These are phyloP conservation scores for Alternaria ethzedia DNA, from an alignment of 2,329 filamentous ascomycete genomes.

Conservation along the genomic window DNA sequence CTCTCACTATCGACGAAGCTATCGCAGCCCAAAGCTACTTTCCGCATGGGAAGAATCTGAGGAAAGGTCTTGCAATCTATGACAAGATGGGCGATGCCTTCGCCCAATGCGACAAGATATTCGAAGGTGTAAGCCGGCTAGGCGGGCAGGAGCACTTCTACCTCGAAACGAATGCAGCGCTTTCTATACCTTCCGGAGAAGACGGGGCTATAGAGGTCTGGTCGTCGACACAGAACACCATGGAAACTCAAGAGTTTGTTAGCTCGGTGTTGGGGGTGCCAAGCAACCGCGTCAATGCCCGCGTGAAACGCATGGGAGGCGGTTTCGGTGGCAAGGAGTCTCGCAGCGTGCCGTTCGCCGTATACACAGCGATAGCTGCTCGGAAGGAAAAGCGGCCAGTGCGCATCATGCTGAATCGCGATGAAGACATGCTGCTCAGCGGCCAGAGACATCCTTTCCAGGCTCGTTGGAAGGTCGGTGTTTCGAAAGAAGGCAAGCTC, in stretches of 20 bases:
- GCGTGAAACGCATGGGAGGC: slow-evolving; percentile 89
- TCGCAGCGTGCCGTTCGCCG: slow-evolving; percentile 80
- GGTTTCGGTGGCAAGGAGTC: slow-evolving; percentile 96
- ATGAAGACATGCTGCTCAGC: slow-evolving; percentile 91
- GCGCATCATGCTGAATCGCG: slow-evolving; percentile 90
- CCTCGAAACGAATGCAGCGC: slow-evolving; percentile 84
- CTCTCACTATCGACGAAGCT: slow-evolving; percentile 93
- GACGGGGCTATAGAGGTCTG: slow-evolving; percentile 93
- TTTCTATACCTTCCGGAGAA: slow-evolving; percentile 85
- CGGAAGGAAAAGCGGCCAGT: slow-evolving; percentile 83
- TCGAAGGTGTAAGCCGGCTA: slow-evolving; percentile 83
- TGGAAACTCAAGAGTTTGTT: slow-evolving; percentile 65
- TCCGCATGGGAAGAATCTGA: slow-evolving; percentile 77
- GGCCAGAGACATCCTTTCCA: slow-evolving; percentile 93
- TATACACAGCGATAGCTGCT: slow-evolving; percentile 82
- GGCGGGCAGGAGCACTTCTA: slow-evolving; percentile 98
- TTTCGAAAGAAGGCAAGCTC: slow-evolving; percentile 90
- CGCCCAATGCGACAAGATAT: slow-evolving; percentile 76
- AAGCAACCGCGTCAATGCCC: slow-evolving; percentile 85
- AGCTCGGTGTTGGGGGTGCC: slow-evolving; percentile 82
- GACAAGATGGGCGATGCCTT: slow-evolving; percentile 73
- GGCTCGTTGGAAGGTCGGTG: slow-evolving; percentile 85
- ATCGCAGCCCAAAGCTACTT: slow-evolving; percentile 89
- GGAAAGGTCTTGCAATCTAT: slow-evolving; percentile 66
- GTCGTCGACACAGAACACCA: slow-evolving; percentile 50